phyloP scores from a whole-genome alignment of 2,329 filamentous ascomycete species.

The Aspergillus bombycis region DNA sequence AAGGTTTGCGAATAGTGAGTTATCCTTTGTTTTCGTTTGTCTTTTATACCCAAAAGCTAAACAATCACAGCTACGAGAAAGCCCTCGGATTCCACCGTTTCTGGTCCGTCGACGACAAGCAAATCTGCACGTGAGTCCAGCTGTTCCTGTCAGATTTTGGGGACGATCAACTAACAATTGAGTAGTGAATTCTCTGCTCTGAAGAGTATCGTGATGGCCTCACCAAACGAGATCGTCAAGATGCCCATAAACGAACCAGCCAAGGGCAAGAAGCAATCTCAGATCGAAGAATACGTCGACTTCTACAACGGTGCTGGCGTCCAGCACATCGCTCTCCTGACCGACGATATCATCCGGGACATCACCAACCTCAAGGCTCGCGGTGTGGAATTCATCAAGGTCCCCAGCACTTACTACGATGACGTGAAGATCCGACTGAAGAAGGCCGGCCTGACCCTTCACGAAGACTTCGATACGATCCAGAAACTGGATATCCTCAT shows the following conservation, averaged over 20 bases:
- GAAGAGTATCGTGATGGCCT: conserved; percentile 87
- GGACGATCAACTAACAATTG: conserved; percentile 5
- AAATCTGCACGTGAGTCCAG: conserved; percentile 70
- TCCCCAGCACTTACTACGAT: conserved; percentile 84
- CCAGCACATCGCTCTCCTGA: conserved; percentile 89
- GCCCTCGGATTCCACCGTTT: conserved; percentile 93
- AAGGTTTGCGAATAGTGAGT: conserved; percentile 61
- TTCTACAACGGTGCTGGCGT: conserved; percentile 90
- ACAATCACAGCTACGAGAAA: conserved; percentile 70
- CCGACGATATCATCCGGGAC: conserved; percentile 74
- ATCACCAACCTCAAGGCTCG: conserved; percentile 80
- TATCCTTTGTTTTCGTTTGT: neutral
- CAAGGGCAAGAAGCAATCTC: conserved; percentile 82
- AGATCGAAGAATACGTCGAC: conserved; percentile 91
- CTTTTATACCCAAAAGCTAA: neutral
- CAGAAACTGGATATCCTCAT: conserved; percentile 83
- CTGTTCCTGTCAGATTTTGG: no score
- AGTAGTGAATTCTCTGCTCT: conserved; percentile 77
- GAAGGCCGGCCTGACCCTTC: conserved; percentile 61
- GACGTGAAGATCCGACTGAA: conserved; percentile 74
- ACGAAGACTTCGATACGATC: conserved; percentile 79
- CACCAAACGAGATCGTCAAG: conserved; percentile 82
- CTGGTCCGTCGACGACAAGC: conserved; percentile 93
- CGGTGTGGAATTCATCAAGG: conserved; percentile 89
- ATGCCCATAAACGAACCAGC: conserved; percentile 99